Base-by-base conservation (phyloP, 192 early-diverging fungal genomes). In the Spizellomyces punctatus region DNA sequence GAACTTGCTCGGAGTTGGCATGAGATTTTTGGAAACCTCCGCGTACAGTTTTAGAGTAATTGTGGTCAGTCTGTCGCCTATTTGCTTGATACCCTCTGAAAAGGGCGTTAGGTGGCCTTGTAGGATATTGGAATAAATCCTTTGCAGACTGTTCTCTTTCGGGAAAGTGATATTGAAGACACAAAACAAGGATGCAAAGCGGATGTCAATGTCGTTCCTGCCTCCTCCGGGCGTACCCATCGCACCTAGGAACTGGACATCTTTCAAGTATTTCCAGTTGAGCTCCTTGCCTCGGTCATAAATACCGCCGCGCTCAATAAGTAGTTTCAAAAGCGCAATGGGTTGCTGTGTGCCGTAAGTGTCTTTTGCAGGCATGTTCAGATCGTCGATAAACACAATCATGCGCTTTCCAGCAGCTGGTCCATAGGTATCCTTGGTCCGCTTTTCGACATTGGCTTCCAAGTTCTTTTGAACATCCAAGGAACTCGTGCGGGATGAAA, bases 211-310 rank as follows among this genome's bases (percentile, higher is more conserved):
- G 27, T 88, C 86, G 64, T 83, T 88, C 21, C 86, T 70, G n/a
- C 86, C 86, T 45, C 86, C 86, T 36, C 86, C 86, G 12, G 86
- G 86, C 0, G 86, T 88, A n/a, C 86, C 86, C 86, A 88, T 88
- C 7, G 86, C 67, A 17, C 80, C 80, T 8, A 88, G 48, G 67
- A 85, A 85, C 63, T 88, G 86, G 12, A 82, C 83, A 65, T 88
- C 86, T 62, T 88, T 88, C 44, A 88, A 63, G 60, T 82, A 79
- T 65, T 88, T 88, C 86, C 86, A 88, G 69, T 86, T 84, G 6
- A 88, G 69, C 68, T 88, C 86, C 57, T 88, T 88, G 14, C 86
- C 86, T 27, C 86, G 67, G 61, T 86, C 84, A 49, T 88, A 88
- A 6, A 85, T 66, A 17, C 86, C 86, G 6, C 86, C 86, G 17